phyloP scores from a whole-genome alignment of 371 early-diverging fungal genomes.

The Rhizomucor pusillus region DNA sequence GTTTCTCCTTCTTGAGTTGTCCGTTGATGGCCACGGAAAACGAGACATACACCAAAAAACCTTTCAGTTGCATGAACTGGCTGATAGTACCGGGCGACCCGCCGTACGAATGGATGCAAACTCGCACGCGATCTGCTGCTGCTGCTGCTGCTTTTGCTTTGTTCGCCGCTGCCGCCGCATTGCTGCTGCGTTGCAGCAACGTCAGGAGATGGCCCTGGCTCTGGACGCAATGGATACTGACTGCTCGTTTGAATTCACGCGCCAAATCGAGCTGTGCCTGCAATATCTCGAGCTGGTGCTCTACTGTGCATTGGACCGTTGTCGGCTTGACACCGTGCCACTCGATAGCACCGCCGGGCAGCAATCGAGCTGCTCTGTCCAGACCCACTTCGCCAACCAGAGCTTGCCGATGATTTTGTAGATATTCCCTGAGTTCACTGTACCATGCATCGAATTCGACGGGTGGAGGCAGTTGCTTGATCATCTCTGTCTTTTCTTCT shows the following conservation, averaged over 20 bases:
- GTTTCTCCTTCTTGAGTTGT: conserved; percentile 42
- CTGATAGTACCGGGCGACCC: conserved; percentile 75
- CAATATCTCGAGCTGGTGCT: conserved; percentile 67
- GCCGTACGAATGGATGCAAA: conserved; percentile 86
- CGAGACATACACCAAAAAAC: conserved; percentile 54
- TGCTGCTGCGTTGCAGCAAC: conserved; percentile 31
- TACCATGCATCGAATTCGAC: conserved; percentile 32
- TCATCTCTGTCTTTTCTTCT: conserved; percentile 26
- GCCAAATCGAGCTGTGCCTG: conserved; percentile 74
- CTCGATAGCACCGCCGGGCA: conserved; percentile 49
- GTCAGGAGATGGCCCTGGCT: conserved; percentile 68
- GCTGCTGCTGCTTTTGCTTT: no score
- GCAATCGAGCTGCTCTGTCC: conserved; percentile 66
- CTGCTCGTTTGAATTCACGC: conserved; percentile 60
- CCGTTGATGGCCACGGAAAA: conserved; percentile 65
- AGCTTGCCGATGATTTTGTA: conserved; percentile 46
- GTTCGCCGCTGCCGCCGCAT: conserved; percentile 11
- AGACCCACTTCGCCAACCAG: conserved; percentile 87
- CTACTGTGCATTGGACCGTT: conserved; percentile 51
- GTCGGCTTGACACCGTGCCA: conserved; percentile 48
- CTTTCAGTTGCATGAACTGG: conserved; percentile 54
- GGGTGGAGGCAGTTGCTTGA: conserved; percentile 18
- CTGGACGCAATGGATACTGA: conserved; percentile 85
- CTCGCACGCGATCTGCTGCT: conserved; percentile 21
- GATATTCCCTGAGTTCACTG: conserved; percentile 17